These are phyloP conservation scores for Leptodontidium sp. DNA, from an alignment of 2,329 filamentous ascomycete genomes.

Conservation along the genomic window DNA sequence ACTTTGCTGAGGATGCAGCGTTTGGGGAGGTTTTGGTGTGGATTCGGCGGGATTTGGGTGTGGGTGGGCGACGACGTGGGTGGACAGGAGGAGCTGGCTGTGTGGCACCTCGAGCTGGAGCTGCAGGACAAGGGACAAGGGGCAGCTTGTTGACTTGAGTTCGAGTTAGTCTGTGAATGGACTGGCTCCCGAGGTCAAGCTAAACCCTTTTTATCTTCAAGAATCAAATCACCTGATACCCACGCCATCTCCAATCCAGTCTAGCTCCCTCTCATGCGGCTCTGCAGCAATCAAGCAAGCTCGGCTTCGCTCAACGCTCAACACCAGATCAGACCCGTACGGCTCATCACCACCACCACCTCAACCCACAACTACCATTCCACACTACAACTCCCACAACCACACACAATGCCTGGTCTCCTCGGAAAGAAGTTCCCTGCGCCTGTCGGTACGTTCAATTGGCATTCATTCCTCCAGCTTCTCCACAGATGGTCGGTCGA, in stretches of 20 bases:
- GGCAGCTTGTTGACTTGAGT: slow-evolving; percentile 11
- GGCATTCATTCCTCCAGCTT: not conserved
- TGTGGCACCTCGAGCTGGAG: not conserved
- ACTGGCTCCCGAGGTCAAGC: not conserved
- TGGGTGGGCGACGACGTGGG: not conserved
- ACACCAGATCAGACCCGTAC: slow-evolving; percentile 13
- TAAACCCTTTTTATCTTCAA: not conserved
- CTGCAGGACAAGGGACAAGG: slow-evolving; percentile 3
- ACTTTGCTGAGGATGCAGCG: slow-evolving; percentile 24
- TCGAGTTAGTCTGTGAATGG: not conserved
- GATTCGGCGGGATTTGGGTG: not conserved
- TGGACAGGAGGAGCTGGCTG: not conserved
- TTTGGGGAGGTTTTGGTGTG: not conserved
- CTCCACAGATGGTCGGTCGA: slow-evolving; percentile 27
- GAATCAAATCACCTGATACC: not conserved
- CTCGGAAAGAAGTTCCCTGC: slow-evolving; percentile 86
- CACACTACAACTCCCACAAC: slow-evolving; percentile 49
- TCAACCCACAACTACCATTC: slow-evolving; percentile 35
- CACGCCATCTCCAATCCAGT: not conserved
- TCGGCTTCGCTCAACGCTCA: slow-evolving; percentile 28
- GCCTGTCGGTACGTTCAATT: slow-evolving; percentile 72
- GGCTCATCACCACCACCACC: slow-evolving; percentile 29
- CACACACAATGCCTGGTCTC: slow-evolving; percentile 72
- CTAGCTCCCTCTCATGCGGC: slow-evolving; percentile 19
- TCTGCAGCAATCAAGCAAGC: slow-evolving; percentile 23